A percentile compares a stretch with the other conserved stretches of the same genome.
phyloP scores from a whole-genome alignment of 805 yeast species.

The Nakazawaea siamensis region DNA sequence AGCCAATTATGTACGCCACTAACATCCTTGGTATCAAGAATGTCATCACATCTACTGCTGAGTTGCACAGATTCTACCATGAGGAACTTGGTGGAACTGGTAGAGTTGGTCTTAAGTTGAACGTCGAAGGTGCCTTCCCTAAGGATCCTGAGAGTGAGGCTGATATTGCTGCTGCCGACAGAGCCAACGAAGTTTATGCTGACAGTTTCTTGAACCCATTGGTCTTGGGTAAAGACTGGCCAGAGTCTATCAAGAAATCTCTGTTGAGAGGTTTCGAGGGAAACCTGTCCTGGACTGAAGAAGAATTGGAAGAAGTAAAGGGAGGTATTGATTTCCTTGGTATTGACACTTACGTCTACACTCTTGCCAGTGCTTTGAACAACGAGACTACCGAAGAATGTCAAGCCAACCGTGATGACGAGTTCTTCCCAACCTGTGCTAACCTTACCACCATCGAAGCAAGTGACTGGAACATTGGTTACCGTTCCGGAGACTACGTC shows the following conservation, averaged over 20 bases:
- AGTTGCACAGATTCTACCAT: conserved; percentile 11
- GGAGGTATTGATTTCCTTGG: conserved; percentile 25
- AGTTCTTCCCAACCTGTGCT: conserved; percentile 22
- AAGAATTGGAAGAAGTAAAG: conserved; percentile 18
- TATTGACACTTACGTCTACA: conserved; percentile 24
- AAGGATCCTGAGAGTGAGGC: conserved; percentile 17
- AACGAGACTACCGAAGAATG: conserved; percentile 19
- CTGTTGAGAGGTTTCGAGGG: conserved; percentile 14
- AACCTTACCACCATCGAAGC: conserved; percentile 11
- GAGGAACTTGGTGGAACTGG: conserved; percentile 18
- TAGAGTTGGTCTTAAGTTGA: conserved; percentile 20
- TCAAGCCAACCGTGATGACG: conserved; percentile 15
- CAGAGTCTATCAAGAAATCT: conserved; percentile 17
- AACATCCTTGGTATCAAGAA: conserved; percentile 19
- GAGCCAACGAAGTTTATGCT: conserved; percentile 18
- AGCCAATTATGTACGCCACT: conserved; percentile 21
- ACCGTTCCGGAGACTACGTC: conserved; percentile 17
- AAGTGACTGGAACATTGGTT: conserved; percentile 18
- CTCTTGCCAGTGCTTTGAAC: conserved; percentile 13
- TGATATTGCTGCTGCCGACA: conserved; percentile 20
- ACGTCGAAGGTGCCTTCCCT: conserved; percentile 21
- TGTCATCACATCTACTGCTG: conserved; percentile 16
- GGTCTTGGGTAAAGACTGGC: conserved; percentile 23
- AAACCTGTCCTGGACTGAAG: conserved; percentile 15
- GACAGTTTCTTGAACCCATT: conserved; percentile 24